Percentiles rank a stretch among this genome's conserved stretches.
Evolutionary conservation across 2,329 filamentous ascomycete species (phyloP).

Genomic region (Cercospora sojina): DNA sequence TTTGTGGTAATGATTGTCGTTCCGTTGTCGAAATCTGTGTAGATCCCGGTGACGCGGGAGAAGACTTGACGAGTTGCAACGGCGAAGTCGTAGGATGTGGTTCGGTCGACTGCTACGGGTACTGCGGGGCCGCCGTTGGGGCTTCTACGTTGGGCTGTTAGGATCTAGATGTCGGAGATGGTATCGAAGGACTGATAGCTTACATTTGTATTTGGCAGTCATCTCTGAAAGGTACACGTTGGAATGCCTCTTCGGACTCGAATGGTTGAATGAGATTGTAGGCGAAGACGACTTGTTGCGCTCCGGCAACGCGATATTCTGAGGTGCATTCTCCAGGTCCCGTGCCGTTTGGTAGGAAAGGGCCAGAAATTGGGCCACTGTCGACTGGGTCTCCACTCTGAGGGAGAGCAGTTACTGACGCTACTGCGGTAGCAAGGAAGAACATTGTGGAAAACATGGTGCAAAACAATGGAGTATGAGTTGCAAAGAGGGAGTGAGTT

Average conservation of each 20-base stretch:
- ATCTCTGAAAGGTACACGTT: slow-evolving; percentile 15
- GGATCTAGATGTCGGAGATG: not conserved
- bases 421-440: not conserved
- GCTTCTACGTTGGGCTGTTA: not conserved
- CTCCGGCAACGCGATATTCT: not conserved
- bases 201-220: slow-evolving; percentile 11
- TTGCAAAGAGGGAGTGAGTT: not conserved
- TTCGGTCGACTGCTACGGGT: slow-evolving; percentile 11
- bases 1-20: not conserved
- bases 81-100: slow-evolving; percentile 9
- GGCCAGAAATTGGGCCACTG: slow-evolving; percentile 13
- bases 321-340: slow-evolving; percentile 14
- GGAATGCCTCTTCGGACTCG: slow-evolving; percentile 17
- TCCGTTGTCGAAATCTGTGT: slow-evolving; percentile 5
- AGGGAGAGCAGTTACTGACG: not conserved
- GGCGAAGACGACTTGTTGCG: not conserved
- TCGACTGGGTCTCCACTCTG: slow-evolving; percentile 17
- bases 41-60: slow-evolving; percentile 16
- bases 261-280: slow-evolving; percentile 15
- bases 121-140: slow-evolving; percentile 9
- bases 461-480: no score
- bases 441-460: not conserved
- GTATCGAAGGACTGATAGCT: not conserved
- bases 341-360: slow-evolving; percentile 14
- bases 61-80: slow-evolving; percentile 17